Evolutionary conservation across 345 rosid species (phyloP), one percentile per base, ranked within the genome.

Genomic region (Balakata baccata): DNA sequence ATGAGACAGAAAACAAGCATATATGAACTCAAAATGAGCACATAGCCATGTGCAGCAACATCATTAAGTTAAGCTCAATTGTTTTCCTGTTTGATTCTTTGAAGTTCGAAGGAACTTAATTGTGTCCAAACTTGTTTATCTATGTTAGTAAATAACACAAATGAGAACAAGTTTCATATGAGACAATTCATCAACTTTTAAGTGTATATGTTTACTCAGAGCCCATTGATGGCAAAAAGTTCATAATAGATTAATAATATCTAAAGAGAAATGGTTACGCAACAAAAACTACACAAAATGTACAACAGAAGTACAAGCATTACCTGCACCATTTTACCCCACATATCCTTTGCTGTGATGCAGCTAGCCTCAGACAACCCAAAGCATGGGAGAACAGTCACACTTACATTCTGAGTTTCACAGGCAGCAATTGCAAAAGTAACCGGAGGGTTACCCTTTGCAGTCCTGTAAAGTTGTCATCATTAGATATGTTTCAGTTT

Each of bases 381-480:
- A 88, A 94, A 94, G 84, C 84, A 86, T n/a, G 98, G 98, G 22
- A 89, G 78, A 78, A 92, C 96, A 61, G 98, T 89, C 66, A 92
- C 98, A 74, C 77, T 92, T 53, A 94, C 98, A 64, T 94, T 94
- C 86, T 94, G 98, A 66, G 98, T 92, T 85, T 94, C 98, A 87
- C 89, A 89, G 64, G 98, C 93, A 84, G 97, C 89, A 74, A 92
- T 73, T 61, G 98, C 97, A 82, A 94, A 94, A 47, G 97, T 94
- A 79, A 94, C 98, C 43, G 98, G 98, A 81, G 98, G 98, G 72
- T 86, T 89, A 70, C 89, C 91, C 75, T 86, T 94, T 66, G 97
- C 85, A 57, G 98, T 89, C 90, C 98, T 94, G 94, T 72, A 84
- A 70, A 49, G 66, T 61, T 14, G 49, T 71, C 58, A 70, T 14